Base-by-base conservation (phyloP, 306 rosid genomes). In the Begonia loranthoides region DNA sequence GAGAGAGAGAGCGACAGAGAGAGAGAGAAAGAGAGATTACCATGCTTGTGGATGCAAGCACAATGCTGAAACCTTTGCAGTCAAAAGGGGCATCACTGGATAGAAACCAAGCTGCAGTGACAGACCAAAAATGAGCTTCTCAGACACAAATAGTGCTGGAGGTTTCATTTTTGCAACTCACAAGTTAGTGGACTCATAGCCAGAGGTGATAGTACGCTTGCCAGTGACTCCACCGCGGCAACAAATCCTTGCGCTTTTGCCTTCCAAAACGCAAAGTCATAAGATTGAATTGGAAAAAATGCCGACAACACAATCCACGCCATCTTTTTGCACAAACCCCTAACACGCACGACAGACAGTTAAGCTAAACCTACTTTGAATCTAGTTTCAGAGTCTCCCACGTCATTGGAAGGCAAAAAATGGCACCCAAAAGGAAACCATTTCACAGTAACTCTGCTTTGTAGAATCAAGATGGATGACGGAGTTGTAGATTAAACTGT, bases 11-110 rank as follows among this genome's bases (percentile, higher is more conserved):
- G 51, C 17, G 50, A 49, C 43, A 10, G 51, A 33, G 57, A 13
- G 43, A 44, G 40, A 55, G 60, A 57, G 54, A 15, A 38, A 12
- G 58, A 44, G 63, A 16, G 55, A 51, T 73, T 61, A 77, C 95
- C 88, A 82, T 72, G 78, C 74, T 59, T 62, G 79, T 19, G 39
- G 93, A 82, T 61, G 89, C 93, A 51, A 79, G 67, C 40, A 87
- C 67, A 15, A 87, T 70, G 81, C 86, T 77, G 59, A 87, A 87
- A 54, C 93, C 95, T 82, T 87, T 87, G 71, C 93, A 87, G 47
- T 82, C 58, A 77, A 87, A 87, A 21, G 95, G 95, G n/a, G 95
- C 93, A 57, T 59, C 57, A 24, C 59, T 56, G 15, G 95, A 87
- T 28, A 87, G 41, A 71, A 87, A 87, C 83, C 70, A 71, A 38